Base-by-base conservation (phyloP, 805 yeast species). In the Dipodascus geniculatus region DNA sequence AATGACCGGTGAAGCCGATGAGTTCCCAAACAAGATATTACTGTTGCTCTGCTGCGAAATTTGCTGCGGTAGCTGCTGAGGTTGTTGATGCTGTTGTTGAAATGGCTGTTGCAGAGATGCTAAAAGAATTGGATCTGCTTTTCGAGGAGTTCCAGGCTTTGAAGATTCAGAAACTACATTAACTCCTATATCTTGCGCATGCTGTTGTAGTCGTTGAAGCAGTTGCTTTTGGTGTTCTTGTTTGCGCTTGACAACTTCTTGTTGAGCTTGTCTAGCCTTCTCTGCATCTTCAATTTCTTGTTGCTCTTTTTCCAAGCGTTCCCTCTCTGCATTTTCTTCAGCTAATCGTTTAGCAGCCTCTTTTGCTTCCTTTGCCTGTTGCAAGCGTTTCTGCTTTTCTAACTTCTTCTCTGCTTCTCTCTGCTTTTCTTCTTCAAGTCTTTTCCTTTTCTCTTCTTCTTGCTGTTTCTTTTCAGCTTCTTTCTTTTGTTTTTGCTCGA, bases 401-500 rank as follows among this genome's bases (percentile, higher is more conserved):
- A 54, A 47, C 49, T 23, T 49, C 48, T 59, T 60, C 48, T 63
- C 69, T 53, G 65, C 67, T 56, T 70, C 71, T 6, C 51, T 51
- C 53, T 33, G 56, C 55, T 47, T 58, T 49, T 55, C 62, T 50
- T 54, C 59, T 57, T 49, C 61, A 42, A 50, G 55, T 54, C 24
- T 53, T 22, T 42, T 57, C 60, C 22, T 50, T 59, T 48, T 56
- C 65, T 63, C 64, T 52, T 58, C 66, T 28, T 55, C 65, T 23
- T 53, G 60, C 9, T 58, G 61, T 23, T 58, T 57, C 28, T 58
- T 62, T 38, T 61, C 64, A 14, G 64, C 69, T 38, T 62, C 65
- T 50, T 66, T 63, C 51, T 65, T 66, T 56, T 56, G 57, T 50
- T 66, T 62, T 58, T 60, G 61, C 60, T 65, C 65, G 52, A 61